Conservation (phyloP, 257 asterid species). For the Gentiana macrophylla region DNA sequence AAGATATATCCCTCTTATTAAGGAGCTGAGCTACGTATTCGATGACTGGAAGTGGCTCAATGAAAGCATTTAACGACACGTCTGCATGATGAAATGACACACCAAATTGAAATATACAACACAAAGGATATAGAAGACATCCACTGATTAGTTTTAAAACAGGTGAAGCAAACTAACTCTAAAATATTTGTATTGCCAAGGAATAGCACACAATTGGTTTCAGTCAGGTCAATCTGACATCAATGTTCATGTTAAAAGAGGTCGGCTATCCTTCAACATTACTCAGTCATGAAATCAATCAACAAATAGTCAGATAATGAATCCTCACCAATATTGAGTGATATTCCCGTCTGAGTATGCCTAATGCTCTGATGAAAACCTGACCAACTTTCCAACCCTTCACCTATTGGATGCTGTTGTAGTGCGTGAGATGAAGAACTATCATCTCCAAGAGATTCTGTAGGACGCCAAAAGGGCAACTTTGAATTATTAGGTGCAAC, state of each 20-base stretch:
- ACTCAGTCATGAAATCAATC: not conserved
- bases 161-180: not conserved
- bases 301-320: not conserved
- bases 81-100: slow-evolving; percentile 33
- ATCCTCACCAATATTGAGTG: slow-evolving; percentile 64
- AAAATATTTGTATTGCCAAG: not conserved
- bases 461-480: too few relatives aligned
- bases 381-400: slow-evolving; percentile 95
- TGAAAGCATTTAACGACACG: slow-evolving; percentile 95
- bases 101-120: not conserved
- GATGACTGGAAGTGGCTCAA: slow-evolving; percentile 87
- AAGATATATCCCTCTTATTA: slow-evolving; percentile 43
- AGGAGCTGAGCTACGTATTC: slow-evolving; percentile 81
- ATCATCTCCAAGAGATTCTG: too few relatives aligned
- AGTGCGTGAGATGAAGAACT: too few relatives aligned
- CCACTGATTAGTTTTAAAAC: too few relatives aligned
- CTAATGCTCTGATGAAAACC: slow-evolving; percentile 96
- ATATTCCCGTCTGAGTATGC: slow-evolving; percentile 96
- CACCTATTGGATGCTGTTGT: slow-evolving; percentile 30
- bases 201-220: not conserved
- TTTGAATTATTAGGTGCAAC: too few relatives aligned
- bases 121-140: not conserved
- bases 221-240: not conserved
- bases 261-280: not conserved
- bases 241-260: too few relatives aligned